These are phyloP conservation scores for Verruconis gallopava DNA, from an alignment of 2,329 filamentous ascomycete species.

Conservation along the genomic window DNA sequence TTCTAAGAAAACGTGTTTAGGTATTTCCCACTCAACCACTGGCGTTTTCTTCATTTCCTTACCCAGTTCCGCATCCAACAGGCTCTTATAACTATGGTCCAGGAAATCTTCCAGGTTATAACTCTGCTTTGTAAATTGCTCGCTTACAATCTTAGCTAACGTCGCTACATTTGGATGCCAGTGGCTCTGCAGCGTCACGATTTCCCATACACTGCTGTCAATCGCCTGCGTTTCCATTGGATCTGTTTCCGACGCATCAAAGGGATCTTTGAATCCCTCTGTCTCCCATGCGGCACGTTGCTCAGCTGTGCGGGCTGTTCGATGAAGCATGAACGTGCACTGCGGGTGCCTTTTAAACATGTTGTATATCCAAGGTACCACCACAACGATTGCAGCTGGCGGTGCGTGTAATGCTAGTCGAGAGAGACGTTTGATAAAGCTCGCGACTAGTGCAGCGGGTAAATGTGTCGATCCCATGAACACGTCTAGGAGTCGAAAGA, in stretches of 20 bases:
- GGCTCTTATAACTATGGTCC: constrained; percentile 78
- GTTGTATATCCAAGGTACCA: constrained; percentile 93
- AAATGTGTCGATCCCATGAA: constrained; percentile 88
- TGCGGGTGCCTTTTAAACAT: constrained; percentile 78
- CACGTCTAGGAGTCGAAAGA: constrained; percentile 82
- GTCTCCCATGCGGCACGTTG: constrained; percentile 47
- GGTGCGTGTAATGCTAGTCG: constrained; percentile 77
- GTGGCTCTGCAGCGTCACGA: constrained; percentile 80
- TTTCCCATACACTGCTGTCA: constrained; percentile 89
- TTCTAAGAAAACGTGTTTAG: constrained; percentile 5
- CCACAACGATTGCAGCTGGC: constrained; percentile 74
- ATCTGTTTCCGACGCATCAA: constrained; percentile 60
- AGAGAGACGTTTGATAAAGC: constrained; percentile 89
- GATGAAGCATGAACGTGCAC: constrained; percentile 93
- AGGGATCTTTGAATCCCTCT: constrained; percentile 59
- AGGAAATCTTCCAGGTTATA: constrained; percentile 97
- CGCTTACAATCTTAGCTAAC: constrained; percentile 81
- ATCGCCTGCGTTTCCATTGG: constrained; percentile 79
- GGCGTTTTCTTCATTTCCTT: constrained; percentile 78
- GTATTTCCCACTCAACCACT: constrained; percentile 57
- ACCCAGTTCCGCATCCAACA: constrained; percentile 71
- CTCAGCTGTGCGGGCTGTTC: constrained; percentile 48
- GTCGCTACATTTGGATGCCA: constrained; percentile 96
- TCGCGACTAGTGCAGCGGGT: constrained; percentile 78
- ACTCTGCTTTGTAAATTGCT: constrained; percentile 91